Percentiles rank a stretch among this genome's conserved stretches.
These are phyloP conservation scores for Russula sp. DNA, from an alignment of 768 basidiomycete genomes.

Conservation along the genomic window DNA sequence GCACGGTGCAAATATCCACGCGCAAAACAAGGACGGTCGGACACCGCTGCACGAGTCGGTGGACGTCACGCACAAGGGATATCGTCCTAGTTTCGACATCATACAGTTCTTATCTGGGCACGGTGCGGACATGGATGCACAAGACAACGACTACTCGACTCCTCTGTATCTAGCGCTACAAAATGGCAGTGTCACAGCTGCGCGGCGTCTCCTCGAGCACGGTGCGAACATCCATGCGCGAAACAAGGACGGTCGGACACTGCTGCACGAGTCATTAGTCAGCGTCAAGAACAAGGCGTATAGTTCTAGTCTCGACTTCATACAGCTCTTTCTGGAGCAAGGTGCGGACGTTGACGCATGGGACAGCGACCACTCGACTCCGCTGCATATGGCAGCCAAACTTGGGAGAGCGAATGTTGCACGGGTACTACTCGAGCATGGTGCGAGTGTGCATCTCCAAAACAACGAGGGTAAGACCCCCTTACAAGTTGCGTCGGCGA, in stretches of 20 bases:
- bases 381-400: neutral
- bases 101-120: neutral
- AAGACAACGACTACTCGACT: neutral
- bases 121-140: neutral
- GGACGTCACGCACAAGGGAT: no score
- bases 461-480: neutral
- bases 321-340: neutral
- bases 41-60: no score
- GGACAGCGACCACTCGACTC: neutral
- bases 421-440: neutral
- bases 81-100: no score
- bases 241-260: no score
- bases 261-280: no score
- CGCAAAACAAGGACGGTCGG: no score
- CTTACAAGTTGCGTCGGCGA: neutral
- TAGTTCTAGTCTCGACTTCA: neutral
- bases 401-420: neutral
- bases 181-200: neutral
- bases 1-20: no score
- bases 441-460: neutral
- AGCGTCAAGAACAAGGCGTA: neutral
- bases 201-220: no score
- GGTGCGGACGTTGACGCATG: neutral
- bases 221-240: no score
- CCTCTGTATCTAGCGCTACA: neutral